Evolutionary conservation across 176 grass and related monocot genomes (phyloP).

Genomic region (Elymus sibiricus): DNA sequence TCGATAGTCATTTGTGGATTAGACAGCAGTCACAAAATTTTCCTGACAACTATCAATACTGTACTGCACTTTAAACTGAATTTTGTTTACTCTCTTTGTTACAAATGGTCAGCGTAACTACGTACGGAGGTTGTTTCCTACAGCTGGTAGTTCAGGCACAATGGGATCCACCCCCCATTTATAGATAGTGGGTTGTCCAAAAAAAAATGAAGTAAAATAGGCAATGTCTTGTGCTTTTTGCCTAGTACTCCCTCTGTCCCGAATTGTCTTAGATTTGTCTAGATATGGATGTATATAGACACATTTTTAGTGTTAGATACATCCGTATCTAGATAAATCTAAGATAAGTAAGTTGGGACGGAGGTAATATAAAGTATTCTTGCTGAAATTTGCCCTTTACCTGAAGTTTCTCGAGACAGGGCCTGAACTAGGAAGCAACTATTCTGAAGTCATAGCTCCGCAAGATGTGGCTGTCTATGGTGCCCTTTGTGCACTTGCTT

Average conservation of each 20-base stretch:
- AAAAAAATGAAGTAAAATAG: not conserved
- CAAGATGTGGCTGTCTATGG: slow-evolving; percentile 98
- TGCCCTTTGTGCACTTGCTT: slow-evolving; percentile 95
- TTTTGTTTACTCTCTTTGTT: not conserved
- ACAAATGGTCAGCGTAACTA: not conserved
- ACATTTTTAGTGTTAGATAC: too few species aligned
- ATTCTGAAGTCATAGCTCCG: slow-evolving; percentile 91
- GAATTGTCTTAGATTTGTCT: too few species aligned
- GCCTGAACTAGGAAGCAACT: slow-evolving; percentile 81
- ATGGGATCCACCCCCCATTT: not conserved
- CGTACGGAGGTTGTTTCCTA: not conserved
- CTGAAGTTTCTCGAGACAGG: slow-evolving; percentile 90
- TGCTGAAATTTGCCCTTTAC: slow-evolving; percentile 2
- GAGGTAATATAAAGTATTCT: not conserved
- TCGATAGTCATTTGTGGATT: not conserved
- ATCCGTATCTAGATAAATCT: too few species aligned
- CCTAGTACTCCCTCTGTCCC: too few species aligned
- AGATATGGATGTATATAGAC: too few species aligned
- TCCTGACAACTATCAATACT: not conserved
- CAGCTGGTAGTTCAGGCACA: not conserved
- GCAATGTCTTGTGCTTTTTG: not conserved
- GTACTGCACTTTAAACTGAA: not conserved
- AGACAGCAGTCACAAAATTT: not conserved
- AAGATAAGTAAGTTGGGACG: too few species aligned
- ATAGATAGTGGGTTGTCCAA: not conserved